Evolutionary conservation across 129 eudicot genomes (phyloP).

Genomic region (Tanacetum coccineum): DNA sequence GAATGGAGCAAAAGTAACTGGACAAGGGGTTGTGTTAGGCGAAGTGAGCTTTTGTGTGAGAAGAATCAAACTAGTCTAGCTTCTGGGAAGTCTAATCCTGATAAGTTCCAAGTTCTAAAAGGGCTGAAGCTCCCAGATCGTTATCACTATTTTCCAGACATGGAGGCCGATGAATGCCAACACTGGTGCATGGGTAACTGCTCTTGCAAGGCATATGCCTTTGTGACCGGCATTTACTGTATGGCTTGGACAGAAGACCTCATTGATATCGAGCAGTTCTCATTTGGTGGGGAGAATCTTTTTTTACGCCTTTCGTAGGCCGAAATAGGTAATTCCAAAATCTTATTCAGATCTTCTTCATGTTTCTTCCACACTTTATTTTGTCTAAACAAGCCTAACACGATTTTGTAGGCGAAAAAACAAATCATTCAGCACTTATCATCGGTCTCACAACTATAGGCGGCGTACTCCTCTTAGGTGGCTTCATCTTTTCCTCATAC

Average conservation of each 20-base stretch:
- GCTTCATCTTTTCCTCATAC: conserved; percentile 2
- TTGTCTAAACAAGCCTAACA: not conserved
- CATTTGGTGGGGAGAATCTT: conserved; percentile 30
- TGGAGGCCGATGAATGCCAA: conserved; percentile 13
- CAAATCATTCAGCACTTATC: not conserved
- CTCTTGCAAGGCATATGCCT: conserved; percentile 42
- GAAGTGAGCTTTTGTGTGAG: conserved; percentile 28
- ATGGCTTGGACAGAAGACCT: conserved; percentile 37
- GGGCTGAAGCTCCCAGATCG: conserved; percentile 29
- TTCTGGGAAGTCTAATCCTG: conserved; percentile 13
- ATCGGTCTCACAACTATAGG: conserved; percentile 22
- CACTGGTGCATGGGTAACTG: conserved; percentile 30
- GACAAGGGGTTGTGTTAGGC: conserved; percentile 32
- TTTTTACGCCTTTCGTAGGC: conserved; percentile 34
- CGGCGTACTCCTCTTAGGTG: conserved; percentile 23
- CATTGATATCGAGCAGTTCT: conserved; percentile 28
- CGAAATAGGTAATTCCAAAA: conserved; percentile 25
- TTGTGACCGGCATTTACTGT: conserved; percentile 33
- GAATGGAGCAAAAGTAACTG: conserved; percentile 32
- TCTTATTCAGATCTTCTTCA: not conserved
- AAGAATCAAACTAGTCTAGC: conserved; percentile 16
- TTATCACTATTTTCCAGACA: conserved; percentile 7
- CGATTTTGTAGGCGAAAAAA: conserved; percentile 11
- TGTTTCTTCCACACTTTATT: not conserved
- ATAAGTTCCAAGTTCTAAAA: conserved; percentile 28